Base-by-base conservation (phyloP, 371 early-diverging fungal species). In the Umbelopsis sp. region DNA sequence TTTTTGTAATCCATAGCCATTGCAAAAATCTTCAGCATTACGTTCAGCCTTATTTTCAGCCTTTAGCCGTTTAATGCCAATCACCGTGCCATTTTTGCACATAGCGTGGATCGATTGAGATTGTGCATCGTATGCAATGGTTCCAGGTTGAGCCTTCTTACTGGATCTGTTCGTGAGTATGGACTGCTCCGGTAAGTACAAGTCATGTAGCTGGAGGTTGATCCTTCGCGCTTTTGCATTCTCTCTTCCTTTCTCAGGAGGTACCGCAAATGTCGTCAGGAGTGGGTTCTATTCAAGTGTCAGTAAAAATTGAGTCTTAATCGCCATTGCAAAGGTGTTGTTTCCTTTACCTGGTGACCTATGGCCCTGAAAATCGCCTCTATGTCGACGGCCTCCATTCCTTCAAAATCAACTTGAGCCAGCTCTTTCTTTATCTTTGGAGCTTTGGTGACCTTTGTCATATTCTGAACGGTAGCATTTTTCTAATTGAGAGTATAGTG, bases 331-430 rank as follows among this genome's bases (percentile, higher is more conserved):
- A 62, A 69, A 52, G 48, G 52, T 65, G 20, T 32, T 25, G 12
- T 70, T 72, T 63, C 53, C 51, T n/a, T 57, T 76, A 91, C 92
- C 80, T 91, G 91, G 38, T 88, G 83, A 4, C 92, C 91, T 69
- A 94, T 87, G 0, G 96, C 95, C 25, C 94, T 83, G 74, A 89
- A 79, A 24, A 91, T 68, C 53, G 88, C 79, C 63, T 86, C 90
- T 1, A 93, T 80, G 11, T 89, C 73, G 51, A 85, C 81, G 0
- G 91, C 89, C 0, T 81, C 70, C 87, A 91, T 88, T 0, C 66
- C 64, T 0, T 69, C 63, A 90, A 93, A 96, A 38, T 86, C 73
- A 11, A 95, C 75, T 7, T 78, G 71, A 11, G 89, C 80, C 71
- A 86, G 82, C 14, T 80, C 78, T 50, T 89, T 88, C 14, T 77